Evolutionary conservation across 371 early-diverging fungal species (phyloP), one percentile per base, ranked within the genome.

Genomic region (Sporodiniella umbellata): DNA sequence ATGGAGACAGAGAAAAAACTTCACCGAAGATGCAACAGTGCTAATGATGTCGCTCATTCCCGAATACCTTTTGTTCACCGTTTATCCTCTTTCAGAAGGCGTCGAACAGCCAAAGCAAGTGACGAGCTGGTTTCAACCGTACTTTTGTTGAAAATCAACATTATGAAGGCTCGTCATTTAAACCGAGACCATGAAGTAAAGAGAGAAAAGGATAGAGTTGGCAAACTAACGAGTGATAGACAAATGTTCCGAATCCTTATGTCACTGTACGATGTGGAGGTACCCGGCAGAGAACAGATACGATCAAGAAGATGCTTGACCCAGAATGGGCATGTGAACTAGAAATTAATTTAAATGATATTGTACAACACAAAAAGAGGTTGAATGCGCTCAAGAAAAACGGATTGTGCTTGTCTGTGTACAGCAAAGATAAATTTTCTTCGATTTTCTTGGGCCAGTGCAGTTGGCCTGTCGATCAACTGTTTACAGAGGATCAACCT

Each of bases 271-370:
- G 66, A 11, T 71, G 58, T 45, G 72, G 68, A 39, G 72, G 75
- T 11, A 65, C 63, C n/a, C 51, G 60, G 31, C 70, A 75, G 35
- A 63, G 69, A 15, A 75, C 76, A 40, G 68, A 75, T 42, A 66
- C 64, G 11, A 57, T 67, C 14, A 56, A 56, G 23, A 69, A 69
- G 42, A 46, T 63, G 3, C 46, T 47, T 17, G 53, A 63, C 19
- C 76, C 76, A 7, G 72, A 71, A 48, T 75, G 72, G 72, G 33
- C 54, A 18, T 66, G 67, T 18, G 60, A 64, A 12, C 69, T 75
- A 62, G 76, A 75, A 47, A 51, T 75, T 33, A 59, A 62, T 47
- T 56, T 75, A 19, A 54, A 48, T 42, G 58, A 58, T 43, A 49
- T 58, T 19, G 44, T 62, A 4, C 46, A 47, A 18, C 60, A 57